These are phyloP conservation scores for Sarocladium strictum DNA, from an alignment of 2,329 filamentous ascomycete species.

Conservation along the genomic window DNA sequence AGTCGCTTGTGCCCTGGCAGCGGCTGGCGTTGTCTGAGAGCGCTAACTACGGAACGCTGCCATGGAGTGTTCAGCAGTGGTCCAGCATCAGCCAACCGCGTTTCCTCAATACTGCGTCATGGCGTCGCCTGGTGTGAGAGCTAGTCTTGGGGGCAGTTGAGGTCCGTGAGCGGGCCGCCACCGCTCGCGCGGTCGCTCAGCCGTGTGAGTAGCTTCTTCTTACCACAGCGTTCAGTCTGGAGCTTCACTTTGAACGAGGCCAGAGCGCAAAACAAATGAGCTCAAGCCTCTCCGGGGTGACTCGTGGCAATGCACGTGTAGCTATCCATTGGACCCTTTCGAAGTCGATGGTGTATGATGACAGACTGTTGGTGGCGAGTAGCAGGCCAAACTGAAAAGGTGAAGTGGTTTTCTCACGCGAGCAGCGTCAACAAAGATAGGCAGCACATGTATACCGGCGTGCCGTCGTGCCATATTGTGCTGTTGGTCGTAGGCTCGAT, in stretches of 20 bases:
- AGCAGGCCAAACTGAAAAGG: no score
- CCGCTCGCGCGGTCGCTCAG: constrained; percentile 3
- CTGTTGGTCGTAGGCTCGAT: background rate
- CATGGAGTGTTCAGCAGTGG: no score
- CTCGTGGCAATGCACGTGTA: background rate
- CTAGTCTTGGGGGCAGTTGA: background rate
- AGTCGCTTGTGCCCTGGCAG: background rate
- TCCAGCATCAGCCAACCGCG: background rate
- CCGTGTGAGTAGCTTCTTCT: background rate
- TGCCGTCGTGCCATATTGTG: background rate
- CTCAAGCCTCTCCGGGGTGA: background rate
- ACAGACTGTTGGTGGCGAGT: no score
- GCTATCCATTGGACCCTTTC: background rate
- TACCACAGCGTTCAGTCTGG: background rate
- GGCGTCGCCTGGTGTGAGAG: background rate
- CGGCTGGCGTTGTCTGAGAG: background rate
- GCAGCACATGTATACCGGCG: background rate
- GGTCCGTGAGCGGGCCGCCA: constrained; percentile 9
- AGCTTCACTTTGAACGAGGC: background rate
- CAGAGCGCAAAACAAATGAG: background rate
- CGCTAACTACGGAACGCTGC: no score
- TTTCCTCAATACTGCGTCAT: constrained; percentile 5
- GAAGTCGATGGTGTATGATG: no score
- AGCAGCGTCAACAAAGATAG: no score
- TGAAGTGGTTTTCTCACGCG: no score